phyloP scores from a whole-genome alignment of 169 alveolate genomes.

The Nephromyces sp. region DNA sequence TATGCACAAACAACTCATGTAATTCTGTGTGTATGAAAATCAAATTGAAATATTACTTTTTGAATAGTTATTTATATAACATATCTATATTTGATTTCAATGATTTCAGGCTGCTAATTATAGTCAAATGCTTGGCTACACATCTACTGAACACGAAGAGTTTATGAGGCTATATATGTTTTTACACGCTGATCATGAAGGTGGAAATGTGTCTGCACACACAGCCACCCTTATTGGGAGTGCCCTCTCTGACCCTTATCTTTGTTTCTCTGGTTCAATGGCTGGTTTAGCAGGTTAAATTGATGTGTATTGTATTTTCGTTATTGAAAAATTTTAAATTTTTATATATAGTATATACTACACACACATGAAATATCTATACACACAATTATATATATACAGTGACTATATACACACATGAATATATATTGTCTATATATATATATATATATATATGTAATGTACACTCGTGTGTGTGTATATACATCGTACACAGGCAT shows the following conservation, averaged over 20 bases:
- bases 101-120: conserved; percentile 39
- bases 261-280: conserved; percentile 73
- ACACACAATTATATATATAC: background rate
- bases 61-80: background rate
- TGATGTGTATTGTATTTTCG: background rate
- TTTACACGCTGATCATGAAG: conserved; percentile 79
- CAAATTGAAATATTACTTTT: background rate
- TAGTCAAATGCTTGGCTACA: conserved; percentile 63
- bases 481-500: background rate
- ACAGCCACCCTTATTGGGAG: conserved; percentile 83
- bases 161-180: conserved; percentile 50
- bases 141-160: conserved; percentile 45
- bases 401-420: background rate
- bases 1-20: background rate
- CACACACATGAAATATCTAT: background rate
- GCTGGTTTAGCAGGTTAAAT: conserved; percentile 74
- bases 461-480: background rate
- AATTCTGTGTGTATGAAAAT: background rate
- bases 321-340: background rate
- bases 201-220: conserved; percentile 91
- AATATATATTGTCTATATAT: background rate
- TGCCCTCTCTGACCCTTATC: conserved; percentile 84
- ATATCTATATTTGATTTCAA: background rate
- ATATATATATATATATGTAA: background rate
- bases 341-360: background rate